Evolutionary conservation across 305 asterid genomes (phyloP).

Genomic region (Fraxinus velutina): DNA sequence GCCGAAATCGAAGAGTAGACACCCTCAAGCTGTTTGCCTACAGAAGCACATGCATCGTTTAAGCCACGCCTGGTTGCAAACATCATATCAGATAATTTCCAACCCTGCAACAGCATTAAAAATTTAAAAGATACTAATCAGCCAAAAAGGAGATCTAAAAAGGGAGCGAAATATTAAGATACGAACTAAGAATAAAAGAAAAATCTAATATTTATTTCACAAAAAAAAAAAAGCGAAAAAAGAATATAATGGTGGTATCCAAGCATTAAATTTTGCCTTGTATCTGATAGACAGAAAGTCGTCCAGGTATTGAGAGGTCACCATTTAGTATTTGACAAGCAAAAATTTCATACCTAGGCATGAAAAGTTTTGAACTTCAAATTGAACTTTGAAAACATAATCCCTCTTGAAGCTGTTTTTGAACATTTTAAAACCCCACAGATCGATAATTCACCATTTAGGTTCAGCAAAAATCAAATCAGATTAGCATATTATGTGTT

Average conservation of each 20-base stretch:
- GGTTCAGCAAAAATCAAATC: neutral
- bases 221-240: neutral
- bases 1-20: conserved; percentile 70
- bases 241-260: neutral
- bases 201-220: neutral
- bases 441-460: neutral
- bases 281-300: neutral
- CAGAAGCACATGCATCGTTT: conserved; percentile 70
- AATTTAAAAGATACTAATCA: conserved; percentile 17
- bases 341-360: neutral
- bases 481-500: neutral
- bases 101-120: conserved; percentile 58
- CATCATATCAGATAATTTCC: conserved; percentile 88
- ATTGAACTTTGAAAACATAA: neutral
- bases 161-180: neutral
- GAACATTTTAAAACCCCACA: neutral
- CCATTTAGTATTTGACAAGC: neutral
- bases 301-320: neutral
- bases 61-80: conserved; percentile 91
- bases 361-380: neutral
- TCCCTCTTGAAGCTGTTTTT: neutral
- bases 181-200: neutral
- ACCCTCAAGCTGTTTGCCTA: conserved; percentile 75
- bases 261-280: neutral
- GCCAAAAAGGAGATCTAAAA: neutral